These are phyloP conservation scores for Elongisporangium undulatum DNA, from an alignment of 352 stramenopile genomes.

Conservation along the genomic window DNA sequence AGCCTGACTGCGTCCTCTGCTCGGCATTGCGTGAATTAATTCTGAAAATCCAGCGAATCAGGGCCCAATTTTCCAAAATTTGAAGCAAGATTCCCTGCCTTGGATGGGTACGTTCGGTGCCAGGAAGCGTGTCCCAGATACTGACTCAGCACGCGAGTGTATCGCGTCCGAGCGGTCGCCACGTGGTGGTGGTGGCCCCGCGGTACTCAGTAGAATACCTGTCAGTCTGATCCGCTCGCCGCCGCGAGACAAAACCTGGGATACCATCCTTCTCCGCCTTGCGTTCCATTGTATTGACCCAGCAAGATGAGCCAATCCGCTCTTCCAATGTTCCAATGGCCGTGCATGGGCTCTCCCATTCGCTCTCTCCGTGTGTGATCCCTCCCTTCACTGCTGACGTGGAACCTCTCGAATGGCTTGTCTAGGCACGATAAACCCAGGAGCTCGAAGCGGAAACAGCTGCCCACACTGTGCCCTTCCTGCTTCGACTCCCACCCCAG, in stretches of 20 bases:
- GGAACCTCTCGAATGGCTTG: background rate
- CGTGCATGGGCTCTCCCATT: background rate
- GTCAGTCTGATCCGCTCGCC: background rate
- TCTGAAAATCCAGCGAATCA: background rate
- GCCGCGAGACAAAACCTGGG: background rate
- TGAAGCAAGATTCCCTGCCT: background rate
- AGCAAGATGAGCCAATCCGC: background rate
- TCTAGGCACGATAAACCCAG: background rate
- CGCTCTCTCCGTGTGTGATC: too few species aligned
- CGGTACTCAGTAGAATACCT: background rate
- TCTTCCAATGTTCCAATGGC: too few species aligned
- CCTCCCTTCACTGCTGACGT: background rate
- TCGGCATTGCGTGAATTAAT: background rate
- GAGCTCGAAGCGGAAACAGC: background rate
- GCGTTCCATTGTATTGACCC: background rate
- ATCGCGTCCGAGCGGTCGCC: background rate
- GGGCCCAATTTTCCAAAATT: background rate
- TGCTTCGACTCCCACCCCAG: background rate
- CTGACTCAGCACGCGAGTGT: background rate
- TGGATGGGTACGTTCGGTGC: too few species aligned
- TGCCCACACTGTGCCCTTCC: background rate
- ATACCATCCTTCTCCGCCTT: background rate
- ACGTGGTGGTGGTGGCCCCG: background rate
- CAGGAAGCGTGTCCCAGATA: background rate
- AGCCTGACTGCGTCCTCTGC: too few species aligned